Evolutionary conservation across 805 yeast species (phyloP).

Genomic region (Starmerella floricola): DNA sequence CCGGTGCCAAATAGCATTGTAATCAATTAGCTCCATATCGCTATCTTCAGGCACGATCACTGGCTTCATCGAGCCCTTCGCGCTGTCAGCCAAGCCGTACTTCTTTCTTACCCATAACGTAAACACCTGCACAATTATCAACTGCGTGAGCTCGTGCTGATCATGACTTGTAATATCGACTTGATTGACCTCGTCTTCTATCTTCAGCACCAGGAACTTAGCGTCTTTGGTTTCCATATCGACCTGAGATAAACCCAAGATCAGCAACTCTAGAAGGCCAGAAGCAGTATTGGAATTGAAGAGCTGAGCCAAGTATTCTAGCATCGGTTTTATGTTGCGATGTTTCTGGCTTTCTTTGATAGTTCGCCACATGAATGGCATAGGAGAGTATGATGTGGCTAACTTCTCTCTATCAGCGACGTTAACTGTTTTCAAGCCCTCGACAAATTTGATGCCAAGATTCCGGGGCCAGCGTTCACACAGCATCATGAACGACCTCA

Average conservation of each 20-base stretch:
- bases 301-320: conserved; percentile 1
- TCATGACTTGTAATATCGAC: conserved; percentile 6
- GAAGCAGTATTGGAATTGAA: background rate
- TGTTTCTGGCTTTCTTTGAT: background rate
- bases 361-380: conserved; percentile 4
- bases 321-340: conserved; percentile 2
- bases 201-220: conserved; percentile 1
- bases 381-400: background rate
- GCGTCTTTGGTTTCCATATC: conserved; percentile 11
- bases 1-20: background rate
- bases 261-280: background rate
- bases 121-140: conserved; percentile 7
- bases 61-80: too few relatives aligned
- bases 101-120: conserved; percentile 13
- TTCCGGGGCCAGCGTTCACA: conserved; percentile 10
- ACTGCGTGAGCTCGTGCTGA: background rate
- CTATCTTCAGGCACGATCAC: too few relatives aligned
- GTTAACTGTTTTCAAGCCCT: conserved; percentile 5
- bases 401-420: background rate
- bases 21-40: conserved; percentile 8
- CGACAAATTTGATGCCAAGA: conserved; percentile 9
- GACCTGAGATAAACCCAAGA: conserved; percentile 5
- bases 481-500: conserved; percentile 1
- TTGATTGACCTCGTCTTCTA: conserved; percentile 5
- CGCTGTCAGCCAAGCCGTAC: conserved; percentile 5